Evolutionary conservation across 495 filamentous ascomycete species (phyloP).

Genomic region (Haplographium delicatum): DNA sequence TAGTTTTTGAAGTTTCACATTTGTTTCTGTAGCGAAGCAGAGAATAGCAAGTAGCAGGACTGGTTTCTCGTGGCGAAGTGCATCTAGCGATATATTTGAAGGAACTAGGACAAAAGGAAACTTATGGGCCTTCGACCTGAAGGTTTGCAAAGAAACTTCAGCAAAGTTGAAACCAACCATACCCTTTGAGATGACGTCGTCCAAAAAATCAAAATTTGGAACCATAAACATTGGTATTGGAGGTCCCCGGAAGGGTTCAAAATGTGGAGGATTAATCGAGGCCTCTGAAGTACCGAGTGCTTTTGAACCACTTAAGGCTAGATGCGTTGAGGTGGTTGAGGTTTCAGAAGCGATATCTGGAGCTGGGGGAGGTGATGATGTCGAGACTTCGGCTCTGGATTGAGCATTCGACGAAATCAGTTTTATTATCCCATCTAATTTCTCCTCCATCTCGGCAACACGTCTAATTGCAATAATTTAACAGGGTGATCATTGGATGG

Average conservation of each 20-base stretch:
- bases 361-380: background rate
- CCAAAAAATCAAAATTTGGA: slow-evolving; percentile 9
- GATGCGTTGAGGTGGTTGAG: background rate
- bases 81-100: slow-evolving; percentile 11
- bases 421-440: slow-evolving; percentile 20
- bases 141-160: slow-evolving; percentile 6
- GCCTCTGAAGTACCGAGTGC: background rate
- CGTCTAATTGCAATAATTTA: slow-evolving; percentile 9
- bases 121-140: slow-evolving; percentile 2
- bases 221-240: background rate
- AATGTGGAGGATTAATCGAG: background rate
- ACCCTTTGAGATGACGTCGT: slow-evolving; percentile 23
- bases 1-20: slow-evolving; percentile 8
- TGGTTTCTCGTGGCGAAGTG: slow-evolving; percentile 19
- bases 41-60: slow-evolving; percentile 21
- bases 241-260: background rate
- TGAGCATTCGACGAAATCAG: slow-evolving; percentile 13
- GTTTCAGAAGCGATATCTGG: background rate
- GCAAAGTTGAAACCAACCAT: slow-evolving; percentile 15
- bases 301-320: too few species aligned
- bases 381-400: background rate
- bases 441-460: slow-evolving; percentile 27
- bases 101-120: slow-evolving; percentile 24
- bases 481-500: background rate
- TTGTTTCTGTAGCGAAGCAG: background rate